These are phyloP conservation scores for Kondoa malvinella DNA, from an alignment of 768 basidiomycete species.

Conservation along the genomic window DNA sequence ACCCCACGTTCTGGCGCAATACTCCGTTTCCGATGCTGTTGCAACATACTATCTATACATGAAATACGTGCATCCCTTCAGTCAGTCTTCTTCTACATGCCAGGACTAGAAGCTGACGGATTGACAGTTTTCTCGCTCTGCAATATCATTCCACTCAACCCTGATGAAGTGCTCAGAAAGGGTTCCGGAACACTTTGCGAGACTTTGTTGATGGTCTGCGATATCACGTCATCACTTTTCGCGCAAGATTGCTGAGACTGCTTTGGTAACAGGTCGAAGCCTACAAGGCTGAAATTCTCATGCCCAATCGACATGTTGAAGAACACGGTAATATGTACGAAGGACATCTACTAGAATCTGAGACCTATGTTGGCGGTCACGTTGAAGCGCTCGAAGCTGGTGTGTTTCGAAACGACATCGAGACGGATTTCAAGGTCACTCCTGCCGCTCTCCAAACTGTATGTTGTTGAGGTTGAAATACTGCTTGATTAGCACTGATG, in stretches of 20 bases:
- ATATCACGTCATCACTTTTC: not conserved
- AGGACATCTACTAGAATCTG: conserved; percentile 87
- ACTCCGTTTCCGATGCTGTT: conserved; percentile 98
- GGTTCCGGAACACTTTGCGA: conserved; percentile 94
- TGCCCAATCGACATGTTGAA: conserved; percentile 96
- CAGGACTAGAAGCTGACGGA: not conserved
- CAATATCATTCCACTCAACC: conserved; percentile 92
- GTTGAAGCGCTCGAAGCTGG: conserved; percentile 97
- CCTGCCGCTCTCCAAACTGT: conserved; percentile 63
- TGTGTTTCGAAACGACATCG: conserved; percentile 90
- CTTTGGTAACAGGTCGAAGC: conserved; percentile 63
- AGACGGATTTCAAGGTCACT: conserved; percentile 84
- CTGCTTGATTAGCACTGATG: not conserved
- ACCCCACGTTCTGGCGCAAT: conserved; percentile 82
- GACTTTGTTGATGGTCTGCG: conserved; percentile 80
- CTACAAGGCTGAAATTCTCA: conserved; percentile 73
- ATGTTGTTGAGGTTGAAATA: conserved; percentile 5
- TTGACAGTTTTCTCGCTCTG: conserved; percentile 73
- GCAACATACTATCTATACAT: conserved; percentile 99
- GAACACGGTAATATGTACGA: conserved; percentile 79
- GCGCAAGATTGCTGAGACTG: not conserved
- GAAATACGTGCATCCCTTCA: conserved; percentile 99
- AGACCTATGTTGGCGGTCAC: conserved; percentile 97
- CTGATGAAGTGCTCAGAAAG: conserved; percentile 90
- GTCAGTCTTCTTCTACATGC: not conserved